Conservation (phyloP, 225 moss, liverwort and hornwort genomes). For the Sphagnum contortum region DNA sequence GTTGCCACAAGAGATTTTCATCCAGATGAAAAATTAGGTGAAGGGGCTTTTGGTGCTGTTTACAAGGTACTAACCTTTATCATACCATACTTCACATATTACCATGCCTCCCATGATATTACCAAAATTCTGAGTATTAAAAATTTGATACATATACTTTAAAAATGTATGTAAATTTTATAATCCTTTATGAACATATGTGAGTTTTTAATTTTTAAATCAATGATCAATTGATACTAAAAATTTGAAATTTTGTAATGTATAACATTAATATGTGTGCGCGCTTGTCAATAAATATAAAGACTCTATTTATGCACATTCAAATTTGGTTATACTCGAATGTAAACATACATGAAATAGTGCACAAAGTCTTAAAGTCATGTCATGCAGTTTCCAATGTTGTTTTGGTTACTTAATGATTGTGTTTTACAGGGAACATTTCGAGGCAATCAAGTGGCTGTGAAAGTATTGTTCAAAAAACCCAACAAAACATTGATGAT, state of each 20-base stretch:
- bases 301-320: too few species aligned
- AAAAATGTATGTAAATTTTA: neutral
- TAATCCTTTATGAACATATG: neutral
- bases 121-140: neutral
- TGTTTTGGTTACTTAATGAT: too few species aligned
- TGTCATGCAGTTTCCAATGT: too few species aligned
- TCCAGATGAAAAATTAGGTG: constrained; percentile 18
- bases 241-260: neutral
- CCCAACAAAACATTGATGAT: too few species aligned
- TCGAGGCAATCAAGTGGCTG: too few species aligned
- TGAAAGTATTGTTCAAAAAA: too few species aligned
- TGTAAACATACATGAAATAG: too few species aligned
- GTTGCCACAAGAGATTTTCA: constrained; percentile 31
- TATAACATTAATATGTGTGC: neutral
- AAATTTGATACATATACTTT: neutral
- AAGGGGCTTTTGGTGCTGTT: constrained; percentile 43
- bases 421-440: too few species aligned
- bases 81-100: neutral
- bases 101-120: neutral
- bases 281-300: neutral
- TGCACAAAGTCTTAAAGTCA: too few species aligned
- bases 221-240: neutral
- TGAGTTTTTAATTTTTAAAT: neutral
- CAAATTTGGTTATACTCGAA: too few species aligned
- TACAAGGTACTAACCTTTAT: constrained; percentile 33